Percentiles rank a stretch among this genome's conserved stretches.
These are phyloP conservation scores for Xanthoconium separans DNA, from an alignment of 1,284 basidiomycete genomes.

Conservation along the genomic window DNA sequence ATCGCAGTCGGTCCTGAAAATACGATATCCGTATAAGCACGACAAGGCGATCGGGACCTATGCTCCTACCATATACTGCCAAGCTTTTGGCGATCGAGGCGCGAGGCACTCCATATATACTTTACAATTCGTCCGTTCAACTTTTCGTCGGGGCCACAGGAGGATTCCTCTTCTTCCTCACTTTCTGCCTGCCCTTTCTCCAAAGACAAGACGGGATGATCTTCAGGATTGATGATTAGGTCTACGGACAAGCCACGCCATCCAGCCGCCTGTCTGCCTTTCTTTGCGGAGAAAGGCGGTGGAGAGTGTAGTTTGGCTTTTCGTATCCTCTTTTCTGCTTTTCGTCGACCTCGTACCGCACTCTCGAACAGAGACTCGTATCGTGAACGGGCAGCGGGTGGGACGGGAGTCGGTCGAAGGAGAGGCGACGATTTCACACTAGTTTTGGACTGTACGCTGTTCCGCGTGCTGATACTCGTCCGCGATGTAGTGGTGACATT, in stretches of 20 bases:
- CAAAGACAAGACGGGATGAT: constrained; percentile 20
- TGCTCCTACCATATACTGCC: constrained; percentile 62
- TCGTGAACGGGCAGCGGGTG: constrained; percentile 56
- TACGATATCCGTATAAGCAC: constrained; percentile 3
- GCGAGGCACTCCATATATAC: constrained; percentile 63
- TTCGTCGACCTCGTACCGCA: constrained; percentile 52
- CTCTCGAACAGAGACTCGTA: constrained; percentile 66
- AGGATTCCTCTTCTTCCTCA: constrained; percentile 29
- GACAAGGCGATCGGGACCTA: not conserved
- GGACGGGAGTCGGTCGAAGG: constrained; percentile 63
- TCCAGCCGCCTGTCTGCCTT: constrained; percentile 58
- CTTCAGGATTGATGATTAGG: constrained; percentile 52
- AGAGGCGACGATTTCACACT: constrained; percentile 24
- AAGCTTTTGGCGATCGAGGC: constrained; percentile 51
- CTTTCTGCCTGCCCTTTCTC: constrained; percentile 27
- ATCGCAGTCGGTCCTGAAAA: constrained; percentile 63
- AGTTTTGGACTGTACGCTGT: constrained; percentile 23
- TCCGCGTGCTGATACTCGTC: constrained; percentile 42
- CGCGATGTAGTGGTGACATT: constrained; percentile 45
- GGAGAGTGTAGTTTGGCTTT: constrained; percentile 35
- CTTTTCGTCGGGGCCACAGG: constrained; percentile 42
- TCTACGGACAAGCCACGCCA: constrained; percentile 80
- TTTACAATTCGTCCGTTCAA: constrained; percentile 57
- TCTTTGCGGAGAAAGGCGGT: constrained; percentile 42
- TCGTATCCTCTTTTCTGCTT: constrained; percentile 35